phyloP scores from a whole-genome alignment of 2,329 filamentous ascomycete genomes.

The Colletotrichum truncatum region DNA sequence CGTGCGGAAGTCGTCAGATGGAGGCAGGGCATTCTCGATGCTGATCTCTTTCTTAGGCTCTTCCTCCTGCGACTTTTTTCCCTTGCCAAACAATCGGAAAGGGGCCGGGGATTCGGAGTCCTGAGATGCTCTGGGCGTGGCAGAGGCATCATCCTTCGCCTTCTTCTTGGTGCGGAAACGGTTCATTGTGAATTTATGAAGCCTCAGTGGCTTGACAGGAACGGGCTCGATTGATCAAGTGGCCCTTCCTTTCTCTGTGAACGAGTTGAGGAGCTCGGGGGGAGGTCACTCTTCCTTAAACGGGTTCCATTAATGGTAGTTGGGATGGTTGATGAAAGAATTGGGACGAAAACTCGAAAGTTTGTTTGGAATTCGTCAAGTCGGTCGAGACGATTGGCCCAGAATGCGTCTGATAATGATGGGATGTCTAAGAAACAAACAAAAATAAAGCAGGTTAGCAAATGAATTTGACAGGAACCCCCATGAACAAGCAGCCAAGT shows the following conservation, averaged over 20 bases:
- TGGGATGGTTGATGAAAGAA: slow-evolving; percentile 1
- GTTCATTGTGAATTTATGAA: slow-evolving; percentile 67
- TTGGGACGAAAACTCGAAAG: slow-evolving; percentile 12
- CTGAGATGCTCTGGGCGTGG: slow-evolving; percentile 56
- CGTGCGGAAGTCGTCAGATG: slow-evolving; percentile 90
- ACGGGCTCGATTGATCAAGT: neutral
- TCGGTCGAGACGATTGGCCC: slow-evolving; percentile 9
- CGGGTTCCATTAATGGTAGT: slow-evolving; percentile 20
- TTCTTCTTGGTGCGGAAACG: slow-evolving; percentile 80
- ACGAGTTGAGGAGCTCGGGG: slow-evolving; percentile 12
- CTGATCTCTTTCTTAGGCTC: slow-evolving; percentile 76
- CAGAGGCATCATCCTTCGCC: slow-evolving; percentile 63
- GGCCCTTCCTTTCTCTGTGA: neutral
- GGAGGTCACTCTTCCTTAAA: slow-evolving; percentile 22
- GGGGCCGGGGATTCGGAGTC: slow-evolving; percentile 63
- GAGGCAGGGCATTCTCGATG: slow-evolving; percentile 77
- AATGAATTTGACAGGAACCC: slow-evolving; percentile 17
- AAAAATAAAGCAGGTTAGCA: slow-evolving; percentile 15
- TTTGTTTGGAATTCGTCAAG: slow-evolving; percentile 13
- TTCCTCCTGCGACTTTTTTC: slow-evolving; percentile 62
- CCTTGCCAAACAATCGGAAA: slow-evolving; percentile 65
- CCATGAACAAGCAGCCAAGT: neutral
- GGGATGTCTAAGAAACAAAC: slow-evolving; percentile 20
- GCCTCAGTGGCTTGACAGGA: neutral
- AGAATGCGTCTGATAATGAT: slow-evolving; percentile 19